These are phyloP conservation scores for Coffea eugenioides DNA, from an alignment of 257 asterid genomes.

Conservation along the genomic window DNA sequence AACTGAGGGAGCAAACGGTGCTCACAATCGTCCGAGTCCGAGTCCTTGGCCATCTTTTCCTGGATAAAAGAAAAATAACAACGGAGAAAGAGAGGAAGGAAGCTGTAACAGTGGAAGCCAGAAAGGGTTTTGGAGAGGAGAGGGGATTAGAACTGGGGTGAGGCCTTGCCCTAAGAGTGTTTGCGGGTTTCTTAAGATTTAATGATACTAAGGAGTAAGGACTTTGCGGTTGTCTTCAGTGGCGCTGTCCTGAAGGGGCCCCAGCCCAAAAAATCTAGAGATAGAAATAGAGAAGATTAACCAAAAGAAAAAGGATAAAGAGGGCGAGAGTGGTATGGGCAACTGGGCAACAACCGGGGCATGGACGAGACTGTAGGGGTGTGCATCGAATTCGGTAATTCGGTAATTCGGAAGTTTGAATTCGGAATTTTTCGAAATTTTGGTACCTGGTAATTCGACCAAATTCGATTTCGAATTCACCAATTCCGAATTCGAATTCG, in stretches of 20 bases:
- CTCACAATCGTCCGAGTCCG: conserved; percentile 33
- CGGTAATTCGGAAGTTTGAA: no score
- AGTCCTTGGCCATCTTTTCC: conserved; percentile 27
- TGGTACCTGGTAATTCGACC: no score
- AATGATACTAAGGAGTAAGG: conserved; percentile 7
- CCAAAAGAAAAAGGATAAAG: neutral
- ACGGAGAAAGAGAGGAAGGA: neutral
- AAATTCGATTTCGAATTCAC: no score
- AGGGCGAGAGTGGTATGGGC: neutral
- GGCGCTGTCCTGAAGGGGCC: conserved; percentile 11
- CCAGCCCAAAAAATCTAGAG: neutral
- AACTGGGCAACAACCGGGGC: neutral
- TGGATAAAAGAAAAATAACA: neutral
- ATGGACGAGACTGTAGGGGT: neutral
- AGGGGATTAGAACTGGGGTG: neutral
- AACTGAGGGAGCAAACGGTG: conserved; percentile 47
- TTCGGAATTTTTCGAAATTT: no score
- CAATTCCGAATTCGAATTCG: no score
- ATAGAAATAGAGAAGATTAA: neutral
- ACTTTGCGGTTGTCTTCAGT: neutral
- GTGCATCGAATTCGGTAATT: no score
- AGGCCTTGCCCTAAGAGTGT: neutral
- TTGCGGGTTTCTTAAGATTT: conserved; percentile 26
- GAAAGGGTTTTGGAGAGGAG: neutral
- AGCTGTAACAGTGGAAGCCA: neutral